Evolutionary conservation across 2,329 filamentous ascomycete species (phyloP).

Genomic region (Fusarium equiseti): DNA sequence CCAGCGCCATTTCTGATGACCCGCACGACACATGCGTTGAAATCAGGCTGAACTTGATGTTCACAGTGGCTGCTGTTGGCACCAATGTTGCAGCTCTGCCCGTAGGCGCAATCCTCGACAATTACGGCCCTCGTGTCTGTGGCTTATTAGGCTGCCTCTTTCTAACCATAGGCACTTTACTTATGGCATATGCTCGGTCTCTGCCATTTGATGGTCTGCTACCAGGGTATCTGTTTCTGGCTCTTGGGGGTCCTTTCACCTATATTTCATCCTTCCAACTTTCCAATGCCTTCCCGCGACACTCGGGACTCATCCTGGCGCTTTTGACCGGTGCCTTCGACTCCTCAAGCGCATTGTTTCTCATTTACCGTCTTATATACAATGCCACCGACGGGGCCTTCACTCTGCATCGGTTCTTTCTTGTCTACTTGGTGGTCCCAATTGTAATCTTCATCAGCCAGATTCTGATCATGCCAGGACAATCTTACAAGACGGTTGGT

Average conservation of each 20-base stretch:
- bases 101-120: slow-evolving; percentile 86
- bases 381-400: slow-evolving; percentile 68
- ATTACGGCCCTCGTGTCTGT: slow-evolving; percentile 81
- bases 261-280: slow-evolving; percentile 88
- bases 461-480: slow-evolving; percentile 76
- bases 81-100: slow-evolving; percentile 90
- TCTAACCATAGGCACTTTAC: slow-evolving; percentile 75
- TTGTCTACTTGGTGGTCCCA: slow-evolving; percentile 78
- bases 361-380: slow-evolving; percentile 79
- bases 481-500: slow-evolving; percentile 86
- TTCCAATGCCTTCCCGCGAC: slow-evolving; percentile 83
- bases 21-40: slow-evolving; percentile 57
- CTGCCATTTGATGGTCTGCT: slow-evolving; percentile 78
- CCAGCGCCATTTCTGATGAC: slow-evolving; percentile 36
- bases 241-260: slow-evolving; percentile 82
- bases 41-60: slow-evolving; percentile 86
- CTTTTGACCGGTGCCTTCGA: slow-evolving; percentile 86
- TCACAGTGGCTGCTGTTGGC: slow-evolving; percentile 87
- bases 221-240: slow-evolving; percentile 79
- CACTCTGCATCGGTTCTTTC: slow-evolving; percentile 76
- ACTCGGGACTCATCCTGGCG: slow-evolving; percentile 83
- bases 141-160: slow-evolving; percentile 77
- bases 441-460: slow-evolving; percentile 74
- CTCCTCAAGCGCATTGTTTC: slow-evolving; percentile 81
- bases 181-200: slow-evolving; percentile 75